Evolutionary conservation across 2,329 filamentous ascomycete genomes (phyloP), one percentile per base, ranked within the genome.

Genomic region (Hypoxylon sp.): DNA sequence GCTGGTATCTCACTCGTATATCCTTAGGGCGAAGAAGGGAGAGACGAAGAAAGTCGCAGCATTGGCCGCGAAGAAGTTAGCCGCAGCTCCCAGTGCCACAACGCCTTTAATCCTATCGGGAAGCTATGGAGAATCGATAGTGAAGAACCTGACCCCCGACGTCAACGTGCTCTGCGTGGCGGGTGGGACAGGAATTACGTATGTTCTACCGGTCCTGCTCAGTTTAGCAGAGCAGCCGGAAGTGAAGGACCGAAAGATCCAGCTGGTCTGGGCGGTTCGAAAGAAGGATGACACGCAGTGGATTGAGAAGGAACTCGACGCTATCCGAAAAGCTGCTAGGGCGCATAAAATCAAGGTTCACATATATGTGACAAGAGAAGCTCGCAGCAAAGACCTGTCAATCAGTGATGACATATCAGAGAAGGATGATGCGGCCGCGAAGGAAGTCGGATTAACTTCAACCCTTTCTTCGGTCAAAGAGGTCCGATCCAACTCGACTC

Each of bases 201-300:
- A 87, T 72, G 83, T 87, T 0, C 80, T 89, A 0, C 87, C 87
- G 0, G 77, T 86, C 0, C 78, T 88, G 0, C 76, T 88, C 17
- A 75, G 75, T 50, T 71, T 82, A 8, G 71, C 80, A 15, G 67
- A 77, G 61, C 76, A 77, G 11, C 69, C 68, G 19, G 70, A 44
- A 17, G 67, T 63, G 13, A 76, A 77, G 27, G 78, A 83, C 59
- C 80, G 84, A 56, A 83, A 81, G 65, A 75, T 91, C 1, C 86
- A 89, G 72, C 84, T 92, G n/a, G 80, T 91, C 62, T 92, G 90
- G 90, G 85, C 87, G 1, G 82, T 92, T 39, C 83, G 89, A 13
- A 84, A 85, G 44, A 79, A 80, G 6, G 75, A 78, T 6, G 87
- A 92, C 67, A 76, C 87, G 15, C 80, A 82, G 19, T 92, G 90